Evolutionary conservation across 306 rosid genomes (phyloP), one percentile per base, ranked within the genome.

Genomic region (Ceratonia siliqua): DNA sequence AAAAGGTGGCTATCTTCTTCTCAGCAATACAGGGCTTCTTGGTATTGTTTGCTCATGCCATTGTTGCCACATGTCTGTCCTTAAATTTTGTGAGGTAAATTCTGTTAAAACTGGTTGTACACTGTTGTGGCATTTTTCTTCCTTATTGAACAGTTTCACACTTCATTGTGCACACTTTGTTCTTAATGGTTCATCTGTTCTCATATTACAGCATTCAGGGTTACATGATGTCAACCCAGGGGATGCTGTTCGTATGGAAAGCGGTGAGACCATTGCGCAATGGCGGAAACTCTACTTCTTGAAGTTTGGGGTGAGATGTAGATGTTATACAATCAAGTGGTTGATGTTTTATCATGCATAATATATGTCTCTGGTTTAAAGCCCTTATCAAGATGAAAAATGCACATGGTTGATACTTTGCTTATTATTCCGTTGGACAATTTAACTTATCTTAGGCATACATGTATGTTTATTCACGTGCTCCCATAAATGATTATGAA

Each of bases 11-110:
- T 56, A 72, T 59, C 82, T 82, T 57, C 85, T 82, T 72, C 62
- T 82, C 42, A 82, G 85, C 73, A 78, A 72, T 62, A 82, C 79
- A 30, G 82, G 82, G 46, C 79, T 77, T 72, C 82, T 82, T 77
- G 92, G 92, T 70, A 80, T 87, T 82, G 87, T 89, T 78, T 89
- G 90, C 82, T 85, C 86, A 38, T 89, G 95, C 77, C 95, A 89
- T 52, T 61, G 12, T 78, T 49, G 75, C 62, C 92, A 84, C 87
- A 89, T 87, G 95, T 89, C 92, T 11, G 86, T 87, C 41, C 74
- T 76, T 5, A 87, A 87, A 82, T 89, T 89, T 87, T 89, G 92
- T 25, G 90, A 89, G 95, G 95, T 87, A 79, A 41, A 58, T 72
- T 48, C 59, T 25, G 20, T 53, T 61, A 25, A 38, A 64, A 49